Evolutionary conservation across 2,329 filamentous ascomycete species (phyloP), one percentile per base, ranked within the genome.

Genomic region (Hirsutella minnesotensis): DNA sequence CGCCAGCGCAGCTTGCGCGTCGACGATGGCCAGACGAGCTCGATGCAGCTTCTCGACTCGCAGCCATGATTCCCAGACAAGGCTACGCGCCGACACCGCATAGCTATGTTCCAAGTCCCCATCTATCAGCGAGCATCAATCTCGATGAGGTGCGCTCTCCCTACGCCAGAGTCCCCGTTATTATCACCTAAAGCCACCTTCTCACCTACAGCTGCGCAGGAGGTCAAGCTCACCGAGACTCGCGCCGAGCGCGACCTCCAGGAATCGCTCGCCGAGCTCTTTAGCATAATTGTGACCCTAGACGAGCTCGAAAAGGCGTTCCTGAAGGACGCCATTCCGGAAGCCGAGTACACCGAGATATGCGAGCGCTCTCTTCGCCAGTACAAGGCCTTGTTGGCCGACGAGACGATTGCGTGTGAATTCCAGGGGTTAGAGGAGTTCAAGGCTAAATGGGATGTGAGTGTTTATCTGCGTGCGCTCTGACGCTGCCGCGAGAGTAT

Each of bases 251-350:
- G 90, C 47, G 89, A 98, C 59, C 72, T 96, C 1, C 87, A 95
- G 61, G 92, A 96, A 58, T 96, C 92, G 1, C 78, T 98, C 13
- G 92, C 90, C 43, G 92, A 98, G 64, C 81, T 98, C 20, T 98
- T 96, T 65, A 95, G 89, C 66, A 96, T 98, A 51, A 90, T 98
- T 31, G 77, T 95, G 47, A 96, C 92, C 0, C 72, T 98, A 3
- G 92, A 98, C 59, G 88, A 94, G 49, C 76, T 98, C 2, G 92
- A 98, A 57, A 95, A 94, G 62, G 94, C 90, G 1, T 98, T 95
- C 58, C 77, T 98, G 33, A 94, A 95, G 58, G 92, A 98, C 70
- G 90, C 88, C 19, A 83, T 98, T 40, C 78, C 84, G 5, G 92
- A 96, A 64, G 73, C 75, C 41, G 90, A 95, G 56, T 98, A 98